Percentiles rank a stretch among this genome's conserved stretches.
These are phyloP conservation scores for Penicillium turbatum DNA, from an alignment of 495 filamentous ascomycete genomes.

Conservation along the genomic window DNA sequence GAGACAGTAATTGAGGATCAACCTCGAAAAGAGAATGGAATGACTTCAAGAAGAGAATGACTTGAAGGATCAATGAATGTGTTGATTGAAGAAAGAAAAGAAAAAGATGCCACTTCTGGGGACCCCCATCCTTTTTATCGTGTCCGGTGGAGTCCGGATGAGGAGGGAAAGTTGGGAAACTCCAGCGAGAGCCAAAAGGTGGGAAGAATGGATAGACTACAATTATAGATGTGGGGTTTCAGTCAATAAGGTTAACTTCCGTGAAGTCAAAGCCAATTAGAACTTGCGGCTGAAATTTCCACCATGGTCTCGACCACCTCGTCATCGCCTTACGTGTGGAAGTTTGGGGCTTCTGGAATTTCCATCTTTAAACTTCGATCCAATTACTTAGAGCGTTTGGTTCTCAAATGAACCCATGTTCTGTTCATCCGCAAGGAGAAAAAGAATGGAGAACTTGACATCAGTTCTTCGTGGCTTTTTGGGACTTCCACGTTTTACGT, in stretches of 20 bases:
- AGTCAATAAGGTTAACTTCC: conserved; percentile 7
- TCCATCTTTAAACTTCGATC: neutral
- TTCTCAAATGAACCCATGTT: neutral
- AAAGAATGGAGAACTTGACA: neutral
- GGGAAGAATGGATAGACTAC: conserved; percentile 4
- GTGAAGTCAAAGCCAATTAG: neutral
- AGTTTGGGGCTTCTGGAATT: neutral
- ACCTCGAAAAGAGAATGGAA: conserved; percentile 8
- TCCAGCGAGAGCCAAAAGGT: neutral
- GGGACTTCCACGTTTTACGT: neutral
- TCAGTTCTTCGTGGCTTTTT: neutral
- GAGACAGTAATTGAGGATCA: conserved; percentile 7
- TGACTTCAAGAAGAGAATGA: conserved; percentile 14
- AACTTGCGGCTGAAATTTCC: neutral
- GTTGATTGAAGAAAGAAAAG: conserved; percentile 2
- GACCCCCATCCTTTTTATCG: neutral
- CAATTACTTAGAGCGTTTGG: neutral
- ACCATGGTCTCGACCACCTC: conserved; percentile 5
- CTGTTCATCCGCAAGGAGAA: neutral
- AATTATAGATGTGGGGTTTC: conserved; percentile 3
- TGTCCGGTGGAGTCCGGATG: conserved; percentile 2
- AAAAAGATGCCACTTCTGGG: neutral
- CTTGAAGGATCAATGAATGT: conserved; percentile 11
- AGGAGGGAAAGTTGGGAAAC: neutral
- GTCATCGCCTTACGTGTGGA: conserved; percentile 2